Base-by-base conservation (phyloP, 176 grass and related monocot species). In the Eragrostis nindensis region DNA sequence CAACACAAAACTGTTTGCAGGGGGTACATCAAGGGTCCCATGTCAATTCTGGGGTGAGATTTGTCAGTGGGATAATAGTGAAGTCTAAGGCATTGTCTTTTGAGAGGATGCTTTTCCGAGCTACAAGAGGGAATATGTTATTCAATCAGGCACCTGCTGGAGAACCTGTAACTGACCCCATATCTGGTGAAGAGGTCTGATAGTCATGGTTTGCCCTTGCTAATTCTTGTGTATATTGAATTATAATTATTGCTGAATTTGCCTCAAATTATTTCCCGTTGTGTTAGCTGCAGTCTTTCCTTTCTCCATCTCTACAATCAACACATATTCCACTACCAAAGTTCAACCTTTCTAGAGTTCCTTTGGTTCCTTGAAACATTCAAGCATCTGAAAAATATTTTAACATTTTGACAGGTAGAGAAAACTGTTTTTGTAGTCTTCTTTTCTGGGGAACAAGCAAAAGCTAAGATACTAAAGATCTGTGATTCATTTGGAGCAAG, bases 371-470 rank as follows among this genome's bases (percentile, higher is more conserved):
- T 40, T 26, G 38, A 71, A 60, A 19, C 21, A 29, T 72, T 29
- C 6, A 70, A 81, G 18, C 40, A 42, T 80, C 18, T 78, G 30
- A 74, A 72, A 38, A 73, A 27, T 53, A 54, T 82, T 68, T 48
- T 27, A 65, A 84, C 49, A 74, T 76, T 73, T 66, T 82, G 32
- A 26, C 90, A 99, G 97, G 88, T 96, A 68, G 93, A 96, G 84
- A 96, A 99, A 89, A 96, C 87, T 80, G 89, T 99, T 77, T 99
- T 99, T 40, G 91, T 99, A 75, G 82, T 99, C 78, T 99, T 90
- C 86, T 96, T 99, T 92, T 99, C 97, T 49, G 97, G 97, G 71
- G 93, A 99, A 49, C 97, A 99, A 77, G 91, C 97, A 64, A 99
- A 78, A 83, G 80, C 73, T 70, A 99, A 92, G 80, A 93, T 99